Evolutionary conservation across 1,284 basidiomycete species (phyloP), one percentile per base, ranked within the genome.

Genomic region (Sutorius eximius): DNA sequence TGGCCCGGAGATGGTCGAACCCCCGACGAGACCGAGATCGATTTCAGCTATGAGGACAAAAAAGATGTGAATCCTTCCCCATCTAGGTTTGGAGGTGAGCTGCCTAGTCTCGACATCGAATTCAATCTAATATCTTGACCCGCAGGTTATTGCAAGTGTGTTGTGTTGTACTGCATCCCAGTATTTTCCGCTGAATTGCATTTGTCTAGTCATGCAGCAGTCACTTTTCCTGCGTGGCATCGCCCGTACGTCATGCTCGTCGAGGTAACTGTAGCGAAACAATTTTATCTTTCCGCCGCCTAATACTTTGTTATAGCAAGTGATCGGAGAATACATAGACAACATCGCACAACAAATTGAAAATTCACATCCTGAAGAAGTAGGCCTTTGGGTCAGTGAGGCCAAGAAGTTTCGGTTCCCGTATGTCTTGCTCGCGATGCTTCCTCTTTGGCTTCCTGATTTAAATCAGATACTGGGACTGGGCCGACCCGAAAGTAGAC

Each of bases 161-260:
- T 49, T 36, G 3, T 22, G 16, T 8, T 10, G 20, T 24, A 33
- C 3, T 5, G 8, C 42, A 2, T 27, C 15, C 16, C 20, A 2
- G 5, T 22, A 24, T 9, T 7, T 7, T 7, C 16, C 34, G 24
- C 42, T 53, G 10, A 42, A 40, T 8, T 5, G 3, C 3, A 9
- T 36, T 38, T 51, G 29, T 56, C 15, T 36, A 65, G 64, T 41
- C 64, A 65, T 43, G 51, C 55, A 12, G 52, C 54, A 6, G 33
- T 68, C 38, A 55, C 65, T 22, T 66, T 66, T 33, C 53, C 62
- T 29, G 46, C 65, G 42, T 66, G 67, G 67, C 64, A 66, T 32
- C 67, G 67, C 11, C 65, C 67, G 20, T 69, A 66, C 41, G 27
- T 69, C 5, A 55, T 66, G 63, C 58, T 69, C n/a, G 36, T 69